These are phyloP conservation scores for Fagopyrum esculentum DNA, from an alignment of 148 eudicot species.

Conservation along the genomic window DNA sequence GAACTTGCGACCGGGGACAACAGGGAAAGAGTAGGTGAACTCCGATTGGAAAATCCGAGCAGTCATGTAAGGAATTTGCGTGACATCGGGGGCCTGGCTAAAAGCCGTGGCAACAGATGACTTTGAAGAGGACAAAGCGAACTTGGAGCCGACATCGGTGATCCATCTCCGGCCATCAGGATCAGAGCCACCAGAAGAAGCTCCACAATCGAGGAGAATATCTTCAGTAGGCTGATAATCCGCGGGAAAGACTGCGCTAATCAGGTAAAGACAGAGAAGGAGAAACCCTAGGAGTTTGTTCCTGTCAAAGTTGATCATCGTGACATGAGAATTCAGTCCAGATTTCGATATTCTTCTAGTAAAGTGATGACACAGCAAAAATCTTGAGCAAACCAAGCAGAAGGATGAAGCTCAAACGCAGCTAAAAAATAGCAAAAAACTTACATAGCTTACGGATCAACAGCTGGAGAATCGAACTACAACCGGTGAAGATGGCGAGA, in stretches of 20 bases:
- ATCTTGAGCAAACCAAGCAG: no score
- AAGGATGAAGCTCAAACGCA: no score
- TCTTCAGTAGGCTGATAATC: constrained; percentile 58
- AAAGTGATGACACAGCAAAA: no score
- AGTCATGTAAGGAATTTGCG: constrained; percentile 13
- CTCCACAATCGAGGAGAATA: constrained; percentile 66
- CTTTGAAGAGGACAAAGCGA: constrained; percentile 21
- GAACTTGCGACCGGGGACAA: constrained; percentile 18
- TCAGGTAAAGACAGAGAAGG: constrained; percentile 24
- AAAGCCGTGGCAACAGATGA: constrained; percentile 32
- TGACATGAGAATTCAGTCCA: background rate
- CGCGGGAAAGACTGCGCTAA: constrained; percentile 30
- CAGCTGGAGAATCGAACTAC: no score
- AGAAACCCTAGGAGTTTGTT: constrained; percentile 11
- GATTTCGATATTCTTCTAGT: background rate
- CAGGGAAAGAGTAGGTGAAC: constrained; percentile 20
- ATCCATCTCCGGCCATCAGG: constrained; percentile 53
- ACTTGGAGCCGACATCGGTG: constrained; percentile 39
- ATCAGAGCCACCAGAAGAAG: constrained; percentile 35
- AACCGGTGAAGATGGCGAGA: no score
- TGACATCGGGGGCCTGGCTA: constrained; percentile 18
- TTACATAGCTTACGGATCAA: no score
- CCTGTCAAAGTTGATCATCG: constrained; percentile 36
- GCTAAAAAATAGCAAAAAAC: no score
- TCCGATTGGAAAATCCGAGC: constrained; percentile 20